Percentiles rank a stretch among this genome's conserved stretches.
Conservation (phyloP, 2,329 filamentous ascomycete genomes). For the Hymenotorrendiella dingleyae region DNA sequence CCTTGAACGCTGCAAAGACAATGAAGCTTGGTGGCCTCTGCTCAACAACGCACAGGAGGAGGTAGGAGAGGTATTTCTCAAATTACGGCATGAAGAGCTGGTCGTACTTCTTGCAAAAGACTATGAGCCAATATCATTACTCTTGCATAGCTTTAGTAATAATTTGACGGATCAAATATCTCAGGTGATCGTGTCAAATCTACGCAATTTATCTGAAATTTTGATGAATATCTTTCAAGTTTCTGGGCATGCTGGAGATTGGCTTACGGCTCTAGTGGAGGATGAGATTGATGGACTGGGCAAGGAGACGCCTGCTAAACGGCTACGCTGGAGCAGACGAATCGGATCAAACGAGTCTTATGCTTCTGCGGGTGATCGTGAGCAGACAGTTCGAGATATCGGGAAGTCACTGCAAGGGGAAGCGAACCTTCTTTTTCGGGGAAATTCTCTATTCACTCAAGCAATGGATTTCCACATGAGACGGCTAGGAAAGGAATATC, state of each 20-base stretch:
- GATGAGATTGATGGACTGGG: constrained; percentile 94
- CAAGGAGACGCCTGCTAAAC: constrained; percentile 70
- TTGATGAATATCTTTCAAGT: constrained; percentile 95
- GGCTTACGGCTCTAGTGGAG: constrained; percentile 89
- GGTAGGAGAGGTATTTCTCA: constrained; percentile 80
- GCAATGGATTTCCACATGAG: constrained; percentile 95
- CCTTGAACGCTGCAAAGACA: constrained; percentile 68
- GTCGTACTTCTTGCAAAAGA: constrained; percentile 82
- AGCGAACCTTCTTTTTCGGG: constrained; percentile 89
- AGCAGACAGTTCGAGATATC: constrained; percentile 69
- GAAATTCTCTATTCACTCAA: constrained; percentile 90
- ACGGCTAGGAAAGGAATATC: constrained; percentile 83
- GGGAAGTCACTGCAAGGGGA: constrained; percentile 76
- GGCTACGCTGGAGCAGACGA: constrained; percentile 65
- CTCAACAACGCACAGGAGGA: constrained; percentile 68
- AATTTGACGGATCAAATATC: constrained; percentile 82
- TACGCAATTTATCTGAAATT: constrained; percentile 76
- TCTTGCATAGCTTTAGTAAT: constrained; percentile 78
- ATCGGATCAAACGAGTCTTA: constrained; percentile 66
- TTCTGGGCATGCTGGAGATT: constrained; percentile 75
- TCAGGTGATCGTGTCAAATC: constrained; percentile 67
- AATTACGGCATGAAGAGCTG: constrained; percentile 77
- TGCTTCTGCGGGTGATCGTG: constrained; percentile 57
- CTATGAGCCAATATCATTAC: constrained; percentile 74
- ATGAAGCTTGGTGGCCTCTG: constrained; percentile 85